phyloP scores from a whole-genome alignment of 2,329 filamentous ascomycete genomes.

The Hypoxylon sp. region DNA sequence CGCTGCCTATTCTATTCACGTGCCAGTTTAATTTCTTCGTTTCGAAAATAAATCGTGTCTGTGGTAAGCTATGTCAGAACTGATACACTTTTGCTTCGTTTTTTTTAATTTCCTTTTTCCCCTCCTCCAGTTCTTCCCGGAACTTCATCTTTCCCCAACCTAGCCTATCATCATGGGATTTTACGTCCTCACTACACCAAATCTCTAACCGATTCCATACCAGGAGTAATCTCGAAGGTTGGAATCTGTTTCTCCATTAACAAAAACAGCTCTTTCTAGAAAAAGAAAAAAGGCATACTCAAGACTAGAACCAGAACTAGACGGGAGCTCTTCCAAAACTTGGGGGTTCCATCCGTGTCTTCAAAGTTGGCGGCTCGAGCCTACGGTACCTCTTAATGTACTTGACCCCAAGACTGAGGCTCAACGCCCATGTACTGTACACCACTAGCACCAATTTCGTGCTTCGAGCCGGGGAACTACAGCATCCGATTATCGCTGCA shows the following conservation, averaged over 20 bases:
- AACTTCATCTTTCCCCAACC: not conserved
- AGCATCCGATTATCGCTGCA: constrained; percentile 34
- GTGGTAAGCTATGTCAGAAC: constrained; percentile 18
- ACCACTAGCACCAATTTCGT: constrained; percentile 16
- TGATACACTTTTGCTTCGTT: constrained; percentile 5
- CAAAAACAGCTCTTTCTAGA: constrained; percentile 9
- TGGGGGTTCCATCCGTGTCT: constrained; percentile 4
- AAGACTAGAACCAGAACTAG: too few relatives aligned
- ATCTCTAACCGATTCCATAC: constrained; percentile 14
- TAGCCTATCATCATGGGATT: constrained; percentile 12
- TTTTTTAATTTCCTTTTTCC: constrained; percentile 5
- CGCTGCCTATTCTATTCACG: constrained; percentile 10
- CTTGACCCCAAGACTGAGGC: too few relatives aligned
- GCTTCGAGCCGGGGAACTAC: constrained; percentile 16
- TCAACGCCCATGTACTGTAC: not conserved
- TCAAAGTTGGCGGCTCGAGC: constrained; percentile 17
- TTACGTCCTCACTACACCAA: not conserved
- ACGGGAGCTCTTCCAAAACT: constrained; percentile 8
- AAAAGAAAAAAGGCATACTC: constrained; percentile 21
- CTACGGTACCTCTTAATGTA: too few relatives aligned
- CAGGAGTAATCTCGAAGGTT: constrained; percentile 2
- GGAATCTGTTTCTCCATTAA: constrained; percentile 1
- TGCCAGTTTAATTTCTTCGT: constrained; percentile 8
- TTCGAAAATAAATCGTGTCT: constrained; percentile 10
- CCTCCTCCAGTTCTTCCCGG: constrained; percentile 2